Conservation (phyloP, 2,329 filamentous ascomycete species). For the Teratosphaeria epicoccoides region DNA sequence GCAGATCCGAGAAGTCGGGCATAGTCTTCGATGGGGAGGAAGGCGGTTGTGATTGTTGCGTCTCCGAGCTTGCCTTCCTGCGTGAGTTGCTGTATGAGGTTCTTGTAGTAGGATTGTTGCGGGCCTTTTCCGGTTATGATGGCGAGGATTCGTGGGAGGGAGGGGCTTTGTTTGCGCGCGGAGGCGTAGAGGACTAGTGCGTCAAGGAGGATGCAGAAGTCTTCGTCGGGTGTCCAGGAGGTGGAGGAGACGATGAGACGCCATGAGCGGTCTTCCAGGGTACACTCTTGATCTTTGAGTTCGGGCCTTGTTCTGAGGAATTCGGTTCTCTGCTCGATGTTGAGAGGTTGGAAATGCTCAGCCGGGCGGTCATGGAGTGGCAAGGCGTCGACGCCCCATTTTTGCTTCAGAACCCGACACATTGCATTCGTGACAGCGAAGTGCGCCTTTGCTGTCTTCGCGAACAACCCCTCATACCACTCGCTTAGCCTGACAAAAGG, state of each 20-base stretch:
- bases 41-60: constrained; percentile 67
- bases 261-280: constrained; percentile 33
- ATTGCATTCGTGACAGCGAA: constrained; percentile 87
- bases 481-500: constrained; percentile 68
- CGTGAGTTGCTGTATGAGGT: constrained; percentile 52
- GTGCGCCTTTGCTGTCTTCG: constrained; percentile 59
- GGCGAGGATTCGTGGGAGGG: constrained; percentile 60
- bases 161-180: constrained; percentile 30
- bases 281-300: constrained; percentile 48
- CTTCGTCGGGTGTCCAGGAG: constrained; percentile 94
- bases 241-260: constrained; percentile 82
- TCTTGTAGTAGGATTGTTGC: constrained; percentile 64
- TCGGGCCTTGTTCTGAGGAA: constrained; percentile 59
- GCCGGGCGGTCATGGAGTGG: constrained; percentile 82
- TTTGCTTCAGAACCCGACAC: constrained; percentile 57
- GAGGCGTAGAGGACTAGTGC: constrained; percentile 66
- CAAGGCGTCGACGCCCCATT: constrained; percentile 53
- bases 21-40: constrained; percentile 76
- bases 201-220: constrained; percentile 78
- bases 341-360: constrained; percentile 64
- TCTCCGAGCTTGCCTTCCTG: constrained; percentile 53
- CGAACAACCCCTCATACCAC: constrained; percentile 65
- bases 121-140: constrained; percentile 95
- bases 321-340: constrained; percentile 35
- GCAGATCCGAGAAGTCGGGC: constrained; percentile 72